Percentiles rank a stretch among this genome's conserved stretches.
Conservation (phyloP, 352 stramenopile genomes). For the Phytophthora colocasiae region DNA sequence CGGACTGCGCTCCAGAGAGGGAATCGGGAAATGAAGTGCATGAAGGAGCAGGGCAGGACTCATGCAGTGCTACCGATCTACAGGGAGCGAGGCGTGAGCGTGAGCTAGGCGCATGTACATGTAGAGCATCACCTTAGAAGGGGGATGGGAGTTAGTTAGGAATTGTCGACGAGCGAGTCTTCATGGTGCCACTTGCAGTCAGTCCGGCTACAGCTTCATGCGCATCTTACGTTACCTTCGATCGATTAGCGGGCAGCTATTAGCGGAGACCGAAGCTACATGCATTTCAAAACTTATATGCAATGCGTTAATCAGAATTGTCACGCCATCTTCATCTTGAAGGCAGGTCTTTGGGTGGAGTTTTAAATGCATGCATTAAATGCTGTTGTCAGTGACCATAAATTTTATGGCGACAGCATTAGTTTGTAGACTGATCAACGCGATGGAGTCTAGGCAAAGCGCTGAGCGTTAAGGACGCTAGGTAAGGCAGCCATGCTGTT, state of each 20-base stretch:
- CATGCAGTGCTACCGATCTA: constrained; percentile 17
- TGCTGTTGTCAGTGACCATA: too few species aligned
- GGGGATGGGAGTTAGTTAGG: background rate
- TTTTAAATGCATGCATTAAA: too few species aligned
- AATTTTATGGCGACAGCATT: too few species aligned
- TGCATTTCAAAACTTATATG: too few species aligned
- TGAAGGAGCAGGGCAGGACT: too few species aligned
- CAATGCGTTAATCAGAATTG: background rate
- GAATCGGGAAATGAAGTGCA: constrained; percentile 31
- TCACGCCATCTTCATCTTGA: too few species aligned
- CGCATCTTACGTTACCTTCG: background rate
- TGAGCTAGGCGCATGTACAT: background rate
- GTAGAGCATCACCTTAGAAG: too few species aligned
- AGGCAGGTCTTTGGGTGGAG: too few species aligned
- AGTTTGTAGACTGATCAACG: too few species aligned
- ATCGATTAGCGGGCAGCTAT: background rate
- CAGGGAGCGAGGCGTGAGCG: background rate
- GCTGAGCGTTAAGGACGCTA: too few species aligned
- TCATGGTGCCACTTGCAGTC: background rate
- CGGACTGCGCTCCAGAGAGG: constrained; percentile 6
- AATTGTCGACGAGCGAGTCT: background rate
- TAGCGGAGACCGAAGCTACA: background rate
- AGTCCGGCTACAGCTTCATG: background rate
- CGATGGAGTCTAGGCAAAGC: too few species aligned
- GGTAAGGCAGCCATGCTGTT: too few species aligned